Evolutionary conservation across 1,139 yeast genomes (phyloP), one percentile per base, ranked within the genome.

Genomic region (Spencermartinsiella ligniputridi): DNA sequence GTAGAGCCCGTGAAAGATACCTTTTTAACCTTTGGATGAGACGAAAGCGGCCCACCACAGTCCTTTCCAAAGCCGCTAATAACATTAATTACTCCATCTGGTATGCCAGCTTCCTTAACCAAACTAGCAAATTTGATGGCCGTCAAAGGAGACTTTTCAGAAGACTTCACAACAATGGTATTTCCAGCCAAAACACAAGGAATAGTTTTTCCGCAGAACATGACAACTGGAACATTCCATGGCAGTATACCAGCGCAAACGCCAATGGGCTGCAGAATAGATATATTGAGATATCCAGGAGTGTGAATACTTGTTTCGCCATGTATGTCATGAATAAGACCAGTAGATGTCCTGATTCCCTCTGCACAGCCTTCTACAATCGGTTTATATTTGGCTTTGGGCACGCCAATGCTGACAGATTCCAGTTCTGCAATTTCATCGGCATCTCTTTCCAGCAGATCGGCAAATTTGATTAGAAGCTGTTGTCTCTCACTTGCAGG

Each of bases 191-290:
- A 18, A 8, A 38, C 36, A 16, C 41, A 38, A 18, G 41, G 41
- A 11, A 32, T 19, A 13, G 36, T 29, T 30, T 38, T 37, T 6
- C 40, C 40, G 20, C 40, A 79, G 50, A 90, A 86, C 97, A 90
- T 90, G 3, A 96, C 95, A 42, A 83, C 73, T 15, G 97, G 97
- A 69, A 90, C 90, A 65, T 90, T 90, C 97, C 97, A 90, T 16
- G 97, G 97, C 3, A 96, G 86, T 55, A 90, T 72, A 49, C 89
- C 79, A 24, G 95, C 96, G 57, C 92, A 87, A 1, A 87, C 95
- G 17, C 97, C 97, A 42, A 89, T 75, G n/a, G 96, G 95, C 62
- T 84, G 89, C 60, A 81, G 79, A 43, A 79, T 56, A 1, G 95
- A 78, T 51, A 78, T 66, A 37, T 84, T 83, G 55, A 89, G 73